Evolutionary conservation across 106 monocot genomes (phyloP).

Genomic region (Dendrobium catenatum): DNA sequence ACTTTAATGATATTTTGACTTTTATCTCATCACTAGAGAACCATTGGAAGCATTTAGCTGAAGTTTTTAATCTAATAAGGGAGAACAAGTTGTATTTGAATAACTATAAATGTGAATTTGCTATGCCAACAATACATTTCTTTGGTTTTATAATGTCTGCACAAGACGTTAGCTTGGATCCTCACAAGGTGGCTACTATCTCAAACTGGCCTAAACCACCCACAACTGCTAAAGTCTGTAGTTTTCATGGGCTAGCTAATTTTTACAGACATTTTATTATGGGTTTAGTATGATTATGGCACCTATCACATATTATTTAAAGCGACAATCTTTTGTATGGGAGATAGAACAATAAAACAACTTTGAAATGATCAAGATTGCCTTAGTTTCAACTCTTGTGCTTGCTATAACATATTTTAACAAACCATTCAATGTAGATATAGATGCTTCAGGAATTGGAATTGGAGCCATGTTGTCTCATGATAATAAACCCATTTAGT

Average conservation of each 20-base stretch:
- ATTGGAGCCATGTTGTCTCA: slow-evolving; percentile 6
- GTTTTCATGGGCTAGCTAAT: slow-evolving; percentile 19
- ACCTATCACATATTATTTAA: slow-evolving; percentile 7
- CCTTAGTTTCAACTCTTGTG: background rate
- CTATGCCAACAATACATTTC: too few relatives aligned
- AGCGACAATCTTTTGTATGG: background rate
- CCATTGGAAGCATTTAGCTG: background rate
- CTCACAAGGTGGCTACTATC: background rate
- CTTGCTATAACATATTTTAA: slow-evolving; percentile 6
- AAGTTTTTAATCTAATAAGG: too few relatives aligned
- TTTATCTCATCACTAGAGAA: background rate
- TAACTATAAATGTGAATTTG: background rate
- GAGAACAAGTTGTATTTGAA: too few relatives aligned
- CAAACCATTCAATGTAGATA: background rate
- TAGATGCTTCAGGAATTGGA: slow-evolving; percentile 11
- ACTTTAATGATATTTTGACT: slow-evolving; percentile 12
- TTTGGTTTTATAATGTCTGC: background rate
- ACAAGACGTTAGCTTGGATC: background rate
- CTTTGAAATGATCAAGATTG: background rate
- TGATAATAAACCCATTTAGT: background rate
- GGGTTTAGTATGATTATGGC: slow-evolving; percentile 13
- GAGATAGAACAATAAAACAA: background rate
- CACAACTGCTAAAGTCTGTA: background rate
- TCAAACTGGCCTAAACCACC: background rate
- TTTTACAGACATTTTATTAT: slow-evolving; percentile 21